Evolutionary conservation across 805 yeast genomes (phyloP).

Genomic region (Saccharomycopsis sp.): DNA sequence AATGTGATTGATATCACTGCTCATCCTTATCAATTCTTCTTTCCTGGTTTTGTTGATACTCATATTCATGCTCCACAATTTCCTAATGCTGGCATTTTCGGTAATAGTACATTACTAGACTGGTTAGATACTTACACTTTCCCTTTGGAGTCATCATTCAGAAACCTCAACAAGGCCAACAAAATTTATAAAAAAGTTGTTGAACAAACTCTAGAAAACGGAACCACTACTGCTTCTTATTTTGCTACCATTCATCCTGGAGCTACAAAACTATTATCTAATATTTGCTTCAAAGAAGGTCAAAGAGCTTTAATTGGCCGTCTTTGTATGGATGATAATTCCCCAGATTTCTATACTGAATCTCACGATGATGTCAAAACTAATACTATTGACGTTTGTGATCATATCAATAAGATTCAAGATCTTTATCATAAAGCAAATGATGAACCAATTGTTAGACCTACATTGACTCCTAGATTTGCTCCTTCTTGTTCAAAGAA

Average conservation of each 20-base stretch:
- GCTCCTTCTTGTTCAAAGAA: conserved; percentile 77
- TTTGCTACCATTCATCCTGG: conserved; percentile 79
- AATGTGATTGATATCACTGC: conserved; percentile 26
- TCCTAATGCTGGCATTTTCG: conserved; percentile 77
- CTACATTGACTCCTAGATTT: conserved; percentile 86
- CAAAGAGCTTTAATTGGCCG: conserved; percentile 89
- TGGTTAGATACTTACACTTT: conserved; percentile 88
- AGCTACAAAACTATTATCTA: conserved; percentile 70
- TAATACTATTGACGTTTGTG: conserved; percentile 46
- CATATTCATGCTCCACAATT: conserved; percentile 82
- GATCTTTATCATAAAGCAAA: neutral
- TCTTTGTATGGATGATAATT: conserved; percentile 85
- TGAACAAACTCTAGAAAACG: conserved; percentile 57
- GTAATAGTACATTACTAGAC: conserved; percentile 73
- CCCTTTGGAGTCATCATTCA: conserved; percentile 69
- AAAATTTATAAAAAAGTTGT: conserved; percentile 59
- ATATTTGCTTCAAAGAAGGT: conserved; percentile 51
- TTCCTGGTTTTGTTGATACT: conserved; percentile 78
- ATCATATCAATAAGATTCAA: conserved; percentile 34
- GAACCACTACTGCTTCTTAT: conserved; percentile 90
- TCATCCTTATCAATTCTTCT: conserved; percentile 44
- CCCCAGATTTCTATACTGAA: conserved; percentile 64
- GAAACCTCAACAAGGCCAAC: conserved; percentile 41
- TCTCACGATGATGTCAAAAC: conserved; percentile 41
- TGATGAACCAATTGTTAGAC: conserved; percentile 33